A percentile compares a stretch with the other conserved stretches of the same genome.
These are phyloP conservation scores for Acrodontium crateriforme DNA, from an alignment of 2,329 filamentous ascomycete species.

Conservation along the genomic window DNA sequence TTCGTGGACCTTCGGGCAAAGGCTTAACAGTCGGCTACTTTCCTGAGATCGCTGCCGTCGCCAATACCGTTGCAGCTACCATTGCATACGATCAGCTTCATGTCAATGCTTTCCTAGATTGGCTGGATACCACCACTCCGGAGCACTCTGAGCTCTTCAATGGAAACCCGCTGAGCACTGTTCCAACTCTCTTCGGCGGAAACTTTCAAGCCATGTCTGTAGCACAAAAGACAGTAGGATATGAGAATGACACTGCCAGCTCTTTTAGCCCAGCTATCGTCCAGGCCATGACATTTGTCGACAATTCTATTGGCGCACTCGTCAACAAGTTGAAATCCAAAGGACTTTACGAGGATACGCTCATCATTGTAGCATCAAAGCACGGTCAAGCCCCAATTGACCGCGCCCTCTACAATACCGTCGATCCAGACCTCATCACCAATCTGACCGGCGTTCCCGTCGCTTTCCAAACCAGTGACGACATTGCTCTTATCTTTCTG, in stretches of 20 bases:
- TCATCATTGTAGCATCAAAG: constrained; percentile 17
- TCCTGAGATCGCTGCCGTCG: constrained; percentile 15
- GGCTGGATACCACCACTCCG: constrained; percentile 12
- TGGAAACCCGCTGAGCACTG: constrained; percentile 4
- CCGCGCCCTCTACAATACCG: constrained; percentile 10
- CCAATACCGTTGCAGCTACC: constrained; percentile 10
- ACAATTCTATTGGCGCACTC: constrained; percentile 15
- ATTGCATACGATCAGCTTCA: constrained; percentile 18
- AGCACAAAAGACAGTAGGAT: constrained; percentile 18
- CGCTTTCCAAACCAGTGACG: constrained; percentile 9
- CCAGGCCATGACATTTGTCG: constrained; percentile 17
- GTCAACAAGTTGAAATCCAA: constrained; percentile 15
- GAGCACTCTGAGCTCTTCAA: constrained; percentile 7
- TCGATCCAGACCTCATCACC: constrained; percentile 9
- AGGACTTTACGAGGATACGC: constrained; percentile 14
- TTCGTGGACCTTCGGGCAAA: constrained; percentile 17
- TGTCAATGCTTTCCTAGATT: constrained; percentile 17
- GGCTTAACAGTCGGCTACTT: constrained; percentile 21
- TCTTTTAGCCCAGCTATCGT: constrained; percentile 13
- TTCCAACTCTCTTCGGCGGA: constrained; percentile 17
- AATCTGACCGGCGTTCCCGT: constrained; percentile 9
- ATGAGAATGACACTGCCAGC: constrained; percentile 7
- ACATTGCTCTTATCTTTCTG: constrained; percentile 19
- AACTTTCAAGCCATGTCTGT: constrained; percentile 20
- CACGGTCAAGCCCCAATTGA: constrained; percentile 20